phyloP scores from a whole-genome alignment of 495 filamentous ascomycete species.

The Antarctomyces pellizariae region DNA sequence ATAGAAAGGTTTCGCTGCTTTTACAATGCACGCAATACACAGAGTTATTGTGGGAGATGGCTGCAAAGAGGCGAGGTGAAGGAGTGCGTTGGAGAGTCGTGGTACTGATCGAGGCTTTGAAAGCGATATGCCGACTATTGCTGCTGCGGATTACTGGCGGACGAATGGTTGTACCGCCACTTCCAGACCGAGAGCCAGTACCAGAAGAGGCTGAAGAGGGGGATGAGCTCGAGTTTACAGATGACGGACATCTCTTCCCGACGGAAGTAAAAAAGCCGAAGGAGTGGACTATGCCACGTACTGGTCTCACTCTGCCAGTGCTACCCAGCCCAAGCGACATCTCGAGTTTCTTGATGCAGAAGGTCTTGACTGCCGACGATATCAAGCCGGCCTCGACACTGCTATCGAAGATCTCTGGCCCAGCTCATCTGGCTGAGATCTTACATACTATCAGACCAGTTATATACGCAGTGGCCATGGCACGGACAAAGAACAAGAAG shows the following conservation, averaged over 20 bases:
- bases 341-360: constrained; percentile 65
- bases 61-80: constrained; percentile 61
- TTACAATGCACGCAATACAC: constrained; percentile 85
- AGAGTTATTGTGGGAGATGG: constrained; percentile 60
- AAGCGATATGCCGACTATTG: constrained; percentile 66
- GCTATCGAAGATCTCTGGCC: constrained; percentile 49
- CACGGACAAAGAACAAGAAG: constrained; percentile 35
- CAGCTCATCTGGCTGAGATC: constrained; percentile 56
- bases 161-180: constrained; percentile 52
- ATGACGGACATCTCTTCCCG: constrained; percentile 8
- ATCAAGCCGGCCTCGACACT: constrained; percentile 74
- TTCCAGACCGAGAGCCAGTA: constrained; percentile 62
- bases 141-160: constrained; percentile 67
- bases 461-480: constrained; percentile 68
- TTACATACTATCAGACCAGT: constrained; percentile 79
- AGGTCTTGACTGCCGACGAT: constrained; percentile 85
- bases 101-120: constrained; percentile 65
- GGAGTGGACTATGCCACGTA: constrained; percentile 89
- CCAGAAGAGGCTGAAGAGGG: constrained; percentile 32
- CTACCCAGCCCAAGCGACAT: constrained; percentile 62
- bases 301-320: constrained; percentile 56
- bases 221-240: constrained; percentile 11
- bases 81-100: constrained; percentile 71
- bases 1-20: constrained; percentile 51
- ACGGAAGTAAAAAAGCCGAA: constrained; percentile 7